phyloP scores from a whole-genome alignment of 176 grass and related monocot genomes.

The Secale cereale region DNA sequence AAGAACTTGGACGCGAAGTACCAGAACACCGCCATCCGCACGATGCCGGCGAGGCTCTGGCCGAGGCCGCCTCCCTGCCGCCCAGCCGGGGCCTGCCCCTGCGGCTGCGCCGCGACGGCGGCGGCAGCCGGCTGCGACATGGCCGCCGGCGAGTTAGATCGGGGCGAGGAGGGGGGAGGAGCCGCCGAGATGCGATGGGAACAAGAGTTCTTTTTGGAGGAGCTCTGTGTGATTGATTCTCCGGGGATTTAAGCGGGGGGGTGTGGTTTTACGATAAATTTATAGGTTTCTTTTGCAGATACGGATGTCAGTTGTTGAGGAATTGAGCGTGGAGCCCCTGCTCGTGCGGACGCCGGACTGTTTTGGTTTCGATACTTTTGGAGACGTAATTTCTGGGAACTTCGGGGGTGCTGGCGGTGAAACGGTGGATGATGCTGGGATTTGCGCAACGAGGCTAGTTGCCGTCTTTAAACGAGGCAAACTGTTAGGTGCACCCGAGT shows the following conservation, averaged over 20 bases:
- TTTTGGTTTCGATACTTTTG: not conserved
- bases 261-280: conserved; percentile 5
- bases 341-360: not conserved
- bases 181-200: conserved; percentile 6
- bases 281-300: not conserved
- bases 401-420: not conserved
- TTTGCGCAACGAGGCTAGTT: not conserved
- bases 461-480: not conserved
- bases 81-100: conserved; percentile 25
- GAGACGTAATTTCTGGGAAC: not conserved
- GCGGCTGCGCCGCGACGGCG: conserved; percentile 36
- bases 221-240: not conserved
- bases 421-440: not conserved
- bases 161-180: conserved; percentile 26
- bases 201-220: not conserved
- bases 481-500: conserved; percentile 3
- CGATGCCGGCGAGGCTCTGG: conserved; percentile 68
- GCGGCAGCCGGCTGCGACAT: conserved; percentile 57
- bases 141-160: conserved; percentile 50
- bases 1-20: conserved; percentile 99
- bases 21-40: conserved; percentile 95
- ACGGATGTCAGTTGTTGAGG: accelerated
- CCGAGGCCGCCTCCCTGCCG: conserved; percentile 61
- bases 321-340: not conserved
- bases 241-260: not conserved